phyloP scores from a whole-genome alignment of 2,329 filamentous ascomycete genomes.

The Colletotrichum noveboracense region DNA sequence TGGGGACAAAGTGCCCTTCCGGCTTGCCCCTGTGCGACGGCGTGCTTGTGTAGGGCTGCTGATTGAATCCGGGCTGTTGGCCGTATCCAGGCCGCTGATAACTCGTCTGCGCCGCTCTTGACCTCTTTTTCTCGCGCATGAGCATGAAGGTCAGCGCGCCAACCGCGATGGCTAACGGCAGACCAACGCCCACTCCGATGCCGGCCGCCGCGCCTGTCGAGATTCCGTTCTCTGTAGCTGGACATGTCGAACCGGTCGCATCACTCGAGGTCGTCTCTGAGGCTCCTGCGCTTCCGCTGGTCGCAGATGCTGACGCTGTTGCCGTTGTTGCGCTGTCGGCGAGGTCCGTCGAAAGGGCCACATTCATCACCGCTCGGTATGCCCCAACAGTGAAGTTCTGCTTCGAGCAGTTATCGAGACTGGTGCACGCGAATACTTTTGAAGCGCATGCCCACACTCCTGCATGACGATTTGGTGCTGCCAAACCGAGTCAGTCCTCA shows the following conservation, averaged over 20 bases:
- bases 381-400: neutral
- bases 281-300: neutral
- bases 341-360: neutral
- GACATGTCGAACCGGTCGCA: neutral
- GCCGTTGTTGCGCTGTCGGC: neutral
- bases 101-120: neutral
- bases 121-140: slow-evolving; percentile 15
- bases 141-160: slow-evolving; percentile 2
- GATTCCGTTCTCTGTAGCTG: neutral
- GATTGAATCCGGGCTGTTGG: neutral
- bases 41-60: neutral
- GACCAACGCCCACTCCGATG: slow-evolving; percentile 10
- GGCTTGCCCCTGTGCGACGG: neutral
- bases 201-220: slow-evolving; percentile 11
- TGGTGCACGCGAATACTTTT: neutral
- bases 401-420: neutral
- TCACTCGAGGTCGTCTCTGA: neutral
- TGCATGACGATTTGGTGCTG: neutral
- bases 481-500: neutral
- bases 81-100: neutral
- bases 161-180: slow-evolving; percentile 3
- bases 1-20: neutral
- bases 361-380: slow-evolving; percentile 6
- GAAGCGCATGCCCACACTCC: neutral
- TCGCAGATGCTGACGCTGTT: neutral